Evolutionary conservation across 768 basidiomycete species (phyloP).

Genomic region (Rhodotorula taiwanensis): DNA sequence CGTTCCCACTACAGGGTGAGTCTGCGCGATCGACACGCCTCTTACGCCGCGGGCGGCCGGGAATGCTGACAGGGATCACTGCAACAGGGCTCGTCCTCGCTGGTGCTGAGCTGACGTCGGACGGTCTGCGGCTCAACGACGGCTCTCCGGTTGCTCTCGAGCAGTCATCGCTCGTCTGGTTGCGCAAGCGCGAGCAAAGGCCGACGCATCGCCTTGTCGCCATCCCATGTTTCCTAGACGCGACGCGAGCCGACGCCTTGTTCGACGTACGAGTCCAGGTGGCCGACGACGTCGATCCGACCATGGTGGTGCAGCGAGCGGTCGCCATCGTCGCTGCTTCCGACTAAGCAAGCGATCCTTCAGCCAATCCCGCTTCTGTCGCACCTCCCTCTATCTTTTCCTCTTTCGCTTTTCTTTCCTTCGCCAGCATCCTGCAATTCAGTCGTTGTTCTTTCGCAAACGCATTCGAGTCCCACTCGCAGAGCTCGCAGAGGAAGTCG

Average conservation of each 20-base stretch:
- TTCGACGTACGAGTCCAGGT: conserved; percentile 75
- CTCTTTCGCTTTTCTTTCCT: not conserved
- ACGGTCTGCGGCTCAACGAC: conserved; percentile 70
- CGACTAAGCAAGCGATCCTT: conserved; percentile 1
- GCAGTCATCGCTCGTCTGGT: conserved; percentile 82
- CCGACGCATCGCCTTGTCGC: conserved; percentile 55
- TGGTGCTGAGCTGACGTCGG: conserved; percentile 69
- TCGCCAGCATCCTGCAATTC: not conserved
- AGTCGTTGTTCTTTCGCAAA: no score
- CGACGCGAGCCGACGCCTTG: conserved; percentile 62
- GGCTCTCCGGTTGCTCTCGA: conserved; percentile 71
- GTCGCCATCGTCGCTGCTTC: conserved; percentile 77
- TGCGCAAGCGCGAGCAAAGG: conserved; percentile 56
- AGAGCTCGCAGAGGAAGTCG: no score
- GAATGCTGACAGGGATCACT: not conserved
- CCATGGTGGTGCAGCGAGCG: conserved; percentile 75
- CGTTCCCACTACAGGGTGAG: conserved; percentile 83
- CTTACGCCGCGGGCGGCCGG: no score
- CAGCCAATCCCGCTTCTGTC: no score
- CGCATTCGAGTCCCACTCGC: no score
- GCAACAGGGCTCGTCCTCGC: conserved; percentile 70
- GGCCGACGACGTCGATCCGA: conserved; percentile 60
- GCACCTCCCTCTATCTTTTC: no score
- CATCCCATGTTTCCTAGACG: conserved; percentile 87
- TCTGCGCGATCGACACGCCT: conserved; percentile 15